Evolutionary conservation across 805 yeast genomes (phyloP).

Genomic region (Saturnispora saitoi): DNA sequence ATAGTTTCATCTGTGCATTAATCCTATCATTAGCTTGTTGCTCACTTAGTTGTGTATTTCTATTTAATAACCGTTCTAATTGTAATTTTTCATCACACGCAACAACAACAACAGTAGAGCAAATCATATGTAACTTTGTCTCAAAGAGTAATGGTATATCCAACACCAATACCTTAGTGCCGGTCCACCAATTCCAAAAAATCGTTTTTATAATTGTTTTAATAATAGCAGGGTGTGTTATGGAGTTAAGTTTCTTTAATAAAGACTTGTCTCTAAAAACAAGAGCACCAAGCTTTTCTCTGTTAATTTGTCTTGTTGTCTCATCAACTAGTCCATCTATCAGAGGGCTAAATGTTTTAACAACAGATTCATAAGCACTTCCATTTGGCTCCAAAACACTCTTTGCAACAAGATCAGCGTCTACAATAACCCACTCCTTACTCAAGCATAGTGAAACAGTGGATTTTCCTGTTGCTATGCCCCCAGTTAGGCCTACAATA

Average conservation of each 20-base stretch:
- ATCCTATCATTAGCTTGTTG: constrained; percentile 71
- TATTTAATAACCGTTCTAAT: constrained; percentile 45
- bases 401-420: constrained; percentile 86
- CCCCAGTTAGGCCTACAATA: constrained; percentile 93
- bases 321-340: constrained; percentile 34
- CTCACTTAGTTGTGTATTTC: constrained; percentile 59
- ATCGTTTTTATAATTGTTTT: constrained; percentile 54
- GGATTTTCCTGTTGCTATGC: constrained; percentile 94
- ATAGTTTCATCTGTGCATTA: constrained; percentile 63
- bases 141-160: constrained; percentile 93
- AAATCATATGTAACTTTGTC: constrained; percentile 55
- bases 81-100: constrained; percentile 53
- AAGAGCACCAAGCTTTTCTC: constrained; percentile 66
- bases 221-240: constrained; percentile 85
- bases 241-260: constrained; percentile 51
- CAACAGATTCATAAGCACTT: constrained; percentile 58
- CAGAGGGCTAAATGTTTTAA: constrained; percentile 46
- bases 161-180: constrained; percentile 55
- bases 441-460: constrained; percentile 65
- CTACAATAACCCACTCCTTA: constrained; percentile 52
- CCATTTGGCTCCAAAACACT: constrained; percentile 78
- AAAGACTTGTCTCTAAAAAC: constrained; percentile 59
- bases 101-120: constrained; percentile 67
- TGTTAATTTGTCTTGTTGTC: constrained; percentile 50
- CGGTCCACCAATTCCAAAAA: constrained; percentile 46